These are phyloP conservation scores for Blastomyces gilchristii DNA, from an alignment of 2,329 filamentous ascomycete species.

Conservation along the genomic window DNA sequence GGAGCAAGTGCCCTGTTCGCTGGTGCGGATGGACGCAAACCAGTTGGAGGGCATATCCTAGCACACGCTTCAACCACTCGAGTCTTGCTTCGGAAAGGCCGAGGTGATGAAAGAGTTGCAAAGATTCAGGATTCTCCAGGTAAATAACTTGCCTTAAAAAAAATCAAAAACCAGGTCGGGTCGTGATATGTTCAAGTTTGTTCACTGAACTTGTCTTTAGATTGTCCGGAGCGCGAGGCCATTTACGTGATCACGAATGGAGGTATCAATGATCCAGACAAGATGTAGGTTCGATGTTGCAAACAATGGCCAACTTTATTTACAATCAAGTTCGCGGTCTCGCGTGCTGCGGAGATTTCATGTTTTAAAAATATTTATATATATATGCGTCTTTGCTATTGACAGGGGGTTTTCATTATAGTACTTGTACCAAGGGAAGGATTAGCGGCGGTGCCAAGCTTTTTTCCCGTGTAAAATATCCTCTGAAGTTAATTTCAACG, in stretches of 20 bases:
- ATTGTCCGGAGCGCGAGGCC: constrained; percentile 58
- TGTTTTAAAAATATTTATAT: background rate
- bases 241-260: constrained; percentile 61
- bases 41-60: constrained; percentile 57
- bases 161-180: background rate
- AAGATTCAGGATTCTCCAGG: constrained; percentile 59
- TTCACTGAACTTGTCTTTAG: constrained; percentile 27
- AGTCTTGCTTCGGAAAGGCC: constrained; percentile 56
- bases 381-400: background rate
- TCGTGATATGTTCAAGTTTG: background rate
- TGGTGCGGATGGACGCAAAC: constrained; percentile 57
- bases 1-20: constrained; percentile 58
- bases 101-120: constrained; percentile 59
- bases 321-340: background rate
- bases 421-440: background rate
- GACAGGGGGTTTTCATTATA: no score
- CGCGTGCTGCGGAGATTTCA: background rate
- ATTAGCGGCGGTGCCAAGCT: constrained; percentile 15
- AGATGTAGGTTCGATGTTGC: constrained; percentile 33
- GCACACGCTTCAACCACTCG: constrained; percentile 59
- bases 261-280: constrained; percentile 58
- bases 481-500: constrained; percentile 1
- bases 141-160: constrained; percentile 22
- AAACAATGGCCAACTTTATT: background rate
- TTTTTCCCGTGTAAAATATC: constrained; percentile 16